These are phyloP conservation scores for Omphalotus olearius DNA, from an alignment of 1,284 basidiomycete genomes.

Conservation along the genomic window DNA sequence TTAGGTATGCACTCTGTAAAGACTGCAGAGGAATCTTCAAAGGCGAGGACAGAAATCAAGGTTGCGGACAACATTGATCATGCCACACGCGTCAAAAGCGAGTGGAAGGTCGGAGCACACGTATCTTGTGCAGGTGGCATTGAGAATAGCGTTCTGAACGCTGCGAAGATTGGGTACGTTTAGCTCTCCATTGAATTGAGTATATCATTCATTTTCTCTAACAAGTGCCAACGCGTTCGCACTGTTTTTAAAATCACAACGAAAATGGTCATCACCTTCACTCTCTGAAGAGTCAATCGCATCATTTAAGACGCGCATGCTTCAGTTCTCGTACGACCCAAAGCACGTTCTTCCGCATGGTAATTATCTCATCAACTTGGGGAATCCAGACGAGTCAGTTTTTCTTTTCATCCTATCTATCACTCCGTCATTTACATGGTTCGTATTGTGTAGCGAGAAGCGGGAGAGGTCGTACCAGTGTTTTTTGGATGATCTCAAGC, in stretches of 20 bases:
- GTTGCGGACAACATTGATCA: background rate
- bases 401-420: background rate
- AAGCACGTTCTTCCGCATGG: conserved; percentile 75
- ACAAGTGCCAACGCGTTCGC: conserved; percentile 80
- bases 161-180: conserved; percentile 63
- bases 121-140: conserved; percentile 79
- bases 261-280: conserved; percentile 71
- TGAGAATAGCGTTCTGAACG: conserved; percentile 70
- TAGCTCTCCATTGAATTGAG: background rate
- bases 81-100: conserved; percentile 28
- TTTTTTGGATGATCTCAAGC: conserved; percentile 79
- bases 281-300: conserved; percentile 46
- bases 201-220: background rate
- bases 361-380: conserved; percentile 83
- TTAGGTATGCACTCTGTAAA: background rate
- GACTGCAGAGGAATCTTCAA: background rate
- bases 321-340: conserved; percentile 53
- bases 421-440: background rate
- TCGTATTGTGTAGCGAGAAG: conserved; percentile 48
- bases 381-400: conserved; percentile 71
- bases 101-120: conserved; percentile 79
- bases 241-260: conserved; percentile 80
- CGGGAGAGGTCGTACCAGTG: conserved; percentile 76
- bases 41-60: background rate
- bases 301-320: conserved; percentile 55